phyloP scores from a whole-genome alignment of 2,329 filamentous ascomycete genomes.

The Spiromastix sp. region DNA sequence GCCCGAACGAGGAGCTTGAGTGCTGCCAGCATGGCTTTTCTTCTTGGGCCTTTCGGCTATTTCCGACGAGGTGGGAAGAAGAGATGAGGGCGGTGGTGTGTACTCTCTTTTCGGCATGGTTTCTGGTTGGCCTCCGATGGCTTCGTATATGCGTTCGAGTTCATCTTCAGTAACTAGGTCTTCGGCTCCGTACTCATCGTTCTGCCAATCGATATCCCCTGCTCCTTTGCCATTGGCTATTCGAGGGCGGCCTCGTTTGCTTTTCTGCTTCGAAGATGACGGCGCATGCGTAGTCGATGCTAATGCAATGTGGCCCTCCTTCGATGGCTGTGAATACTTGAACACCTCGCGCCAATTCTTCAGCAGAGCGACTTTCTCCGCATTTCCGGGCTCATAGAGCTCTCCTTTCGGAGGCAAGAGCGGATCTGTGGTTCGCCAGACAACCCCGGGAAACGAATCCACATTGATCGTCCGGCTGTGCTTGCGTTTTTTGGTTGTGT shows the following conservation, averaged over 20 bases:
- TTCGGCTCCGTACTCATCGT: not conserved
- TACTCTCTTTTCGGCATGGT: no score
- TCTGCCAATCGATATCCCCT: not conserved
- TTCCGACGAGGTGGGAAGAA: no score
- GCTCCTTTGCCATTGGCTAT: not conserved
- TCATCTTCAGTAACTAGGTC: not conserved
- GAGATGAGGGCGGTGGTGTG: not conserved
- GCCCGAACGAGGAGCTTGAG: not conserved
- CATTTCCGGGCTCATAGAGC: conserved; percentile 28
- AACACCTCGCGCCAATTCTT: conserved; percentile 39
- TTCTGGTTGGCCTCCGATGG: not conserved
- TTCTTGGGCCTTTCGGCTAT: not conserved
- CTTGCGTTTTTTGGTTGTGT: not conserved
- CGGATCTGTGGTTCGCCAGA: conserved; percentile 27
- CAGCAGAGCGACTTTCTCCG: conserved; percentile 33
- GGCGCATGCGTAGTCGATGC: not conserved
- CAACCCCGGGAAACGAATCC: conserved; percentile 26
- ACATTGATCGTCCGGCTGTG: not conserved
- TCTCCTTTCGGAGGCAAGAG: conserved; percentile 16
- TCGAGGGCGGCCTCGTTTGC: not conserved
- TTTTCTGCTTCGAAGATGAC: not conserved
- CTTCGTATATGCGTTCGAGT: not conserved
- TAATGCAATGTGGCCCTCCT: conserved; percentile 9
- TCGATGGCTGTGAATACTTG: conserved; percentile 23
- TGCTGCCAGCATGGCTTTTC: not conserved